phyloP scores from a whole-genome alignment of 768 basidiomycete species.

The Phaeotremella skinneri region DNA sequence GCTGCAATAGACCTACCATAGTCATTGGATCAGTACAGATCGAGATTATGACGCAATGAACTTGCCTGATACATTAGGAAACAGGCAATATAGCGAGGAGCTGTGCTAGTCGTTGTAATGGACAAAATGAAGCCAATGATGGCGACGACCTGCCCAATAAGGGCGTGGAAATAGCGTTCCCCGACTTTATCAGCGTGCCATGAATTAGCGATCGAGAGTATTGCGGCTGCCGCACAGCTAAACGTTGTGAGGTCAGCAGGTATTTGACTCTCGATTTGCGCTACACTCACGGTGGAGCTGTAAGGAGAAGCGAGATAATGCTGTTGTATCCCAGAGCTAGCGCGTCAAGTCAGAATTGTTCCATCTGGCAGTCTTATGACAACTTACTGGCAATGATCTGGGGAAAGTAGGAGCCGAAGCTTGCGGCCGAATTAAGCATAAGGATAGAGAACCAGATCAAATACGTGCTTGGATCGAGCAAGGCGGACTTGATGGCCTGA shows the following conservation, averaged over 20 bases:
- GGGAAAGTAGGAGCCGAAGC: slow-evolving; percentile 38
- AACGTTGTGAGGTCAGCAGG: neutral
- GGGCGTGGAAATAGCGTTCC: neutral
- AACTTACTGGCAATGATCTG: neutral
- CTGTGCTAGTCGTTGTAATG: slow-evolving; percentile 19
- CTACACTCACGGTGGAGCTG: slow-evolving; percentile 31
- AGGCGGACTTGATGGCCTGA: neutral
- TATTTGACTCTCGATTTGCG: neutral
- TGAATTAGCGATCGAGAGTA: neutral
- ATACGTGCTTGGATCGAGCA: neutral
- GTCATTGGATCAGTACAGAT: neutral
- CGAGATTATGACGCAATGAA: neutral
- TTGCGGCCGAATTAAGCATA: slow-evolving; percentile 12
- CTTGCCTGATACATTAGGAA: slow-evolving; percentile 17
- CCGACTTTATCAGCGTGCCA: neutral
- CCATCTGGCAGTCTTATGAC: neutral
- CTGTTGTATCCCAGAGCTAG: slow-evolving; percentile 22
- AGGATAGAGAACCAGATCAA: slow-evolving; percentile 24
- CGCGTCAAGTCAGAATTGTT: slow-evolving; percentile 16
- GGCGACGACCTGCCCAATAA: slow-evolving; percentile 19
- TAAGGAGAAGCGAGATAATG: slow-evolving; percentile 24
- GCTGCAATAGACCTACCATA: neutral
- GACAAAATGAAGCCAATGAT: slow-evolving; percentile 27
- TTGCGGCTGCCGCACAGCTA: neutral
- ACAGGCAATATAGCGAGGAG: slow-evolving; percentile 19